Percentiles rank a stretch among this genome's conserved stretches.
These are phyloP conservation scores for Ailanthus altissimus DNA, from an alignment of 345 rosid genomes.

Conservation along the genomic window DNA sequence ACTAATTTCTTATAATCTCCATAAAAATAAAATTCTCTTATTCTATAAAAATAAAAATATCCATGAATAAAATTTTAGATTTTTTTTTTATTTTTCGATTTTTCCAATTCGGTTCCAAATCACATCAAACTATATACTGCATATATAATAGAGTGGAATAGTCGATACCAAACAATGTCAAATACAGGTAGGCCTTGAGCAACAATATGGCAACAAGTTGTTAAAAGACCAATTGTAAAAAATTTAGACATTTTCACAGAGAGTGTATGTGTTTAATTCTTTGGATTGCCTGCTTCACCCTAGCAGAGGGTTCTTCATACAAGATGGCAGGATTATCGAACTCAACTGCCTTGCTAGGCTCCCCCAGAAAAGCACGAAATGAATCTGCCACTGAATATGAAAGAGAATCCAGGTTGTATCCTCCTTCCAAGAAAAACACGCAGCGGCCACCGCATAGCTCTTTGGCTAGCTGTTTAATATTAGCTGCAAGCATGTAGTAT, in stretches of 20 bases:
- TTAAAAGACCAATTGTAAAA: too few relatives aligned
- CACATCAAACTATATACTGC: too few relatives aligned
- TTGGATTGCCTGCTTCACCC: slow-evolving; percentile 70
- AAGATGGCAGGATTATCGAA: slow-evolving; percentile 78
- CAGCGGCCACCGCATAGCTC: slow-evolving; percentile 87
- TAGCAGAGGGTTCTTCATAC: slow-evolving; percentile 79
- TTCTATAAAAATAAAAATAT: too few relatives aligned
- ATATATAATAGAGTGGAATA: too few relatives aligned
- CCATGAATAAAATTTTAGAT: too few relatives aligned
- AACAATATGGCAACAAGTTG: too few relatives aligned
- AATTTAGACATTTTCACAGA: slow-evolving; percentile 34
- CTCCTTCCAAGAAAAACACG: slow-evolving; percentile 91
- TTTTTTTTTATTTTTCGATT: too few relatives aligned
- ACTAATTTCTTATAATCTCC: too few relatives aligned
- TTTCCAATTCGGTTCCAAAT: too few relatives aligned
- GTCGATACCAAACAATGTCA: too few relatives aligned
- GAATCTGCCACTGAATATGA: slow-evolving; percentile 84
- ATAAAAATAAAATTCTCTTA: too few relatives aligned
- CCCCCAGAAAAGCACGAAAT: slow-evolving; percentile 83
- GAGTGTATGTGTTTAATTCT: slow-evolving; percentile 73
- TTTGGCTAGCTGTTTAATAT: slow-evolving; percentile 76
- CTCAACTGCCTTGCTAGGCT: slow-evolving; percentile 67
- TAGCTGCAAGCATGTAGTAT: slow-evolving; percentile 69
- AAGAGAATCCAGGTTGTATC: slow-evolving; percentile 86
- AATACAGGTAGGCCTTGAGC: too few relatives aligned